Conservation (phyloP, 2,329 filamentous ascomycete genomes). For the Botrytis galanthina region DNA sequence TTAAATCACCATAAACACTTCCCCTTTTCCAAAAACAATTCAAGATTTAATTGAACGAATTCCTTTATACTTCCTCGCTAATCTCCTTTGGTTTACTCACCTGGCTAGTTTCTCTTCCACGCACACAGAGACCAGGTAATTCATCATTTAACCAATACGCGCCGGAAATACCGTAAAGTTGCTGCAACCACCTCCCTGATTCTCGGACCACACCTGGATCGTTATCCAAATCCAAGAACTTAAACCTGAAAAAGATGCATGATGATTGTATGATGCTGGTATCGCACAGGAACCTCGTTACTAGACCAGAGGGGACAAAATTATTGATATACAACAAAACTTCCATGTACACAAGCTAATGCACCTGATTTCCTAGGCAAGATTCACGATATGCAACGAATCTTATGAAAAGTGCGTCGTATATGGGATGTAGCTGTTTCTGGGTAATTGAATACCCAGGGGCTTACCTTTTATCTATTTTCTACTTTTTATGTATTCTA, state of each 20-base stretch:
- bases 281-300: neutral
- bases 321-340: neutral
- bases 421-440: neutral
- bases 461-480: neutral
- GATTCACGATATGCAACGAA: neutral
- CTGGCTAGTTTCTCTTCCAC: too few relatives aligned
- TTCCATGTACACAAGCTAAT: neutral
- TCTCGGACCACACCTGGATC: neutral
- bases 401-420: neutral
- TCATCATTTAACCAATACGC: neutral
- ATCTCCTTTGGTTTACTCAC: neutral
- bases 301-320: neutral
- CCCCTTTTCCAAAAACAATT: neutral
- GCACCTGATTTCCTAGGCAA: neutral
- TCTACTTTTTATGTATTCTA: too few relatives aligned
- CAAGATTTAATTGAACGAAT: neutral
- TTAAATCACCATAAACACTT: neutral
- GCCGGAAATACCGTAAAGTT: neutral
- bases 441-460: neutral
- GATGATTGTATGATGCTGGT: neutral
- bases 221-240: neutral
- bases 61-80: neutral
- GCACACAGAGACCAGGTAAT: neutral
- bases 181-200: neutral
- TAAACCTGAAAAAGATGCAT: neutral